Evolutionary conservation across 345 rosid species (phyloP).

Genomic region (Salix arbutifolia): DNA sequence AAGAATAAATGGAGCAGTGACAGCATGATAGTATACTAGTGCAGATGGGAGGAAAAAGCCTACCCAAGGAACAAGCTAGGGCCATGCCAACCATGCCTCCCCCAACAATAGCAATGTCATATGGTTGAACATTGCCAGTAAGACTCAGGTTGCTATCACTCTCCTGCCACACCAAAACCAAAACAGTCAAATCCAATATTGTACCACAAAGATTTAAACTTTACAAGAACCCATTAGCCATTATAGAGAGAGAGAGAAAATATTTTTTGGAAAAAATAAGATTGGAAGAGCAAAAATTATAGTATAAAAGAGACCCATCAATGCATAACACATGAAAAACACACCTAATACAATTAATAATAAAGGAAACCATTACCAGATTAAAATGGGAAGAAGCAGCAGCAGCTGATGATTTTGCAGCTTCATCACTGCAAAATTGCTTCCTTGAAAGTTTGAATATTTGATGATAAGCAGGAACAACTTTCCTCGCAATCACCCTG

Average conservation of each 20-base stretch:
- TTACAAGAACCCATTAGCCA: too few relatives aligned
- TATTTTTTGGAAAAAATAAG: too few relatives aligned
- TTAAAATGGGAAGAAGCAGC: background rate
- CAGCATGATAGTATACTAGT: background rate
- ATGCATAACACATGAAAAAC: background rate
- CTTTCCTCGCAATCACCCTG: constrained; percentile 8
- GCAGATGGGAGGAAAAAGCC: background rate
- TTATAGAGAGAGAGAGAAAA: too few relatives aligned
- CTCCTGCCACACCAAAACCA: constrained; percentile 28
- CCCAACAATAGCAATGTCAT: constrained; percentile 87
- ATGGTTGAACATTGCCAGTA: constrained; percentile 31
- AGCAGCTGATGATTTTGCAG: background rate
- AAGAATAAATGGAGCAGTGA: background rate
- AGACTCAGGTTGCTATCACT: constrained; percentile 22
- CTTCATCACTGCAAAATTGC: background rate
- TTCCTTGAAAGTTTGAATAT: constrained; percentile 2
- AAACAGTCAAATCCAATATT: background rate
- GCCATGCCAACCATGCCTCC: constrained; percentile 99
- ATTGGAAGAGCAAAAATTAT: too few relatives aligned
- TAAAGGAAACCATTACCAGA: constrained; percentile 6
- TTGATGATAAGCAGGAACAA: background rate
- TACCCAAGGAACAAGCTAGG: constrained; percentile 89
- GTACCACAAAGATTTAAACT: too few relatives aligned
- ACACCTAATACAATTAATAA: background rate
- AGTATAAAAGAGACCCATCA: too few relatives aligned